phyloP scores from a whole-genome alignment of 768 basidiomycete genomes.

The Lyophyllum semitale region DNA sequence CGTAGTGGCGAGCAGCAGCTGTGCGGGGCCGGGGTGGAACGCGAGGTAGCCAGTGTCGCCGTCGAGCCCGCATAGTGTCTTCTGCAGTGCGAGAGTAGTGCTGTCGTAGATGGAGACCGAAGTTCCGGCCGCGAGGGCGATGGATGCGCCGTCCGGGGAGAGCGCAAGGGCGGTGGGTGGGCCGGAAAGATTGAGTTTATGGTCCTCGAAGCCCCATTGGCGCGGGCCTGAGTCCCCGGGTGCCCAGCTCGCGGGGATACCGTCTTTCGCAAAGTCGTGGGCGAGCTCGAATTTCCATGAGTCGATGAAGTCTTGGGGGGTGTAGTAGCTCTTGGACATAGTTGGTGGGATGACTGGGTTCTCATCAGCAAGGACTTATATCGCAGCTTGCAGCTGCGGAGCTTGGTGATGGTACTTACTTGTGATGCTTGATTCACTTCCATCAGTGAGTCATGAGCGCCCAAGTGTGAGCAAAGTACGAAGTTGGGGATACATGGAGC shows the following conservation, averaged over 20 bases:
- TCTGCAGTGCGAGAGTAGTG: background rate
- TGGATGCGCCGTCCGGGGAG: background rate
- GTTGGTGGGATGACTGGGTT: background rate
- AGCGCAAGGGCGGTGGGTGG: background rate
- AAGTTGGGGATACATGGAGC: too few species aligned
- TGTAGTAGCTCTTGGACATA: background rate
- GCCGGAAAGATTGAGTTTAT: background rate
- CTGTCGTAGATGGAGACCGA: background rate
- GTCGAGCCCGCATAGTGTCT: background rate
- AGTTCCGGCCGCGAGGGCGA: background rate
- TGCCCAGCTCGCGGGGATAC: background rate
- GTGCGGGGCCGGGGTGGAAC: background rate
- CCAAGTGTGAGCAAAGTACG: too few species aligned
- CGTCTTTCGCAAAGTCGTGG: background rate
- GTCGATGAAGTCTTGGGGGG: constrained; percentile 1
- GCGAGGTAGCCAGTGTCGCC: background rate
- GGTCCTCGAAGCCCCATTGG: background rate
- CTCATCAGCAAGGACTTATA: too few species aligned
- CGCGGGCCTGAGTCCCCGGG: background rate
- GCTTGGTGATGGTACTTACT: too few species aligned
- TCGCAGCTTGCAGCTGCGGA: too few species aligned
- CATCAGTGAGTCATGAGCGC: too few species aligned
- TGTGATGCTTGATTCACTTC: too few species aligned
- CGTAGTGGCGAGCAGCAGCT: background rate
- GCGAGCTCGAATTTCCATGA: background rate